A percentile compares a stretch with the other conserved stretches of the same genome.
Evolutionary conservation across 179 eudicot genomes (phyloP).

Genomic region (Sideroxylon spinosum): DNA sequence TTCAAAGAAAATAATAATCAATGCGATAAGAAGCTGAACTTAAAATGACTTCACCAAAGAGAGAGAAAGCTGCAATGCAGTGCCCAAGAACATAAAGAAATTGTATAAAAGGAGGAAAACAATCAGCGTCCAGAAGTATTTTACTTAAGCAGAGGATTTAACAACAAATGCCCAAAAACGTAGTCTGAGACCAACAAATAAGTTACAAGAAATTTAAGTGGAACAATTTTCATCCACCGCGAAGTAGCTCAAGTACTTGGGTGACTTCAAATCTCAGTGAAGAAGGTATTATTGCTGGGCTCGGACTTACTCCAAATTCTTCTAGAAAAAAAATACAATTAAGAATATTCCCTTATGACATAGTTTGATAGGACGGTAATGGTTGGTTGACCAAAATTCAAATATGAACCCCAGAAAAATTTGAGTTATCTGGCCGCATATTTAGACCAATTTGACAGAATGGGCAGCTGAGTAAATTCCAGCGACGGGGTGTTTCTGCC

Average conservation of each 20-base stretch:
- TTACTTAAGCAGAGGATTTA: not conserved
- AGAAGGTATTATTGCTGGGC: not conserved
- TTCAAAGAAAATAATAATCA: too few species aligned
- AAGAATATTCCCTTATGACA: not conserved
- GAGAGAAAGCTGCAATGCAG: too few species aligned
- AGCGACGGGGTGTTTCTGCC: not conserved
- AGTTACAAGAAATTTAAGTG: not conserved
- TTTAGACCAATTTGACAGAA: not conserved
- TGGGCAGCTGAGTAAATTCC: not conserved
- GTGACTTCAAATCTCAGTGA: not conserved
- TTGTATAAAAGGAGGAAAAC: too few species aligned
- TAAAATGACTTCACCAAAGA: too few species aligned
- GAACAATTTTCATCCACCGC: too few species aligned
- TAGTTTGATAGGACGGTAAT: conserved; percentile 17
- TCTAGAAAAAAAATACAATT: not conserved
- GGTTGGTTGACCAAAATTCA: too few species aligned
- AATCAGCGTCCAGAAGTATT: too few species aligned
- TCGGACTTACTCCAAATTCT: not conserved
- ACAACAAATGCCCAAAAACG: not conserved
- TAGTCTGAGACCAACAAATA: not conserved
- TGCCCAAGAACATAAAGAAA: too few species aligned
- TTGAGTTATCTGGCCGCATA: not conserved
- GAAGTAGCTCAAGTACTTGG: not conserved
- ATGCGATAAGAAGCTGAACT: too few species aligned
- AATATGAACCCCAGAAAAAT: not conserved